Percentiles rank a stretch among this genome's conserved stretches.
These are phyloP conservation scores for Saccharomyces hybrid DNA, from an alignment of 1,139 yeast species.

Conservation along the genomic window DNA sequence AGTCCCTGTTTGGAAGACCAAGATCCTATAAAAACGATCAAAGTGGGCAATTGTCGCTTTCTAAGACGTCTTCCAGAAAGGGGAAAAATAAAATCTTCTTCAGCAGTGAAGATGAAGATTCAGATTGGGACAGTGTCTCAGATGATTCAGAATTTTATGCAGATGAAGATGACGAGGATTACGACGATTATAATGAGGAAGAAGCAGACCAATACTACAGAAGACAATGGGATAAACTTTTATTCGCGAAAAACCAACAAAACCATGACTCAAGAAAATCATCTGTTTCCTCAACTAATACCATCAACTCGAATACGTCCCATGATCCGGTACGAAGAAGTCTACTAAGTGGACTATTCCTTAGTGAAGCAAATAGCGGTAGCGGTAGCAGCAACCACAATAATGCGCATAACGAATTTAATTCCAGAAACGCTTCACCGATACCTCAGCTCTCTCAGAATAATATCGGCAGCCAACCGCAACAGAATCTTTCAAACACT, in stretches of 20 bases:
- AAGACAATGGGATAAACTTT: constrained; percentile 29
- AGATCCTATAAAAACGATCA: not conserved
- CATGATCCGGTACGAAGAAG: constrained; percentile 40
- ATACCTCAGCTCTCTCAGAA: not conserved
- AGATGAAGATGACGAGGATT: constrained; percentile 20
- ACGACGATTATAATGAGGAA: constrained; percentile 22
- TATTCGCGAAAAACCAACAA: constrained; percentile 18
- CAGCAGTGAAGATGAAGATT: constrained; percentile 30
- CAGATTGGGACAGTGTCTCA: constrained; percentile 30
- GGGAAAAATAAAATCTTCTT: constrained; percentile 20
- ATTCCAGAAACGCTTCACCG: not conserved
- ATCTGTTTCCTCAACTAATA: constrained; percentile 1
- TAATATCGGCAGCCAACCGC: constrained; percentile 1
- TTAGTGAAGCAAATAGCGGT: constrained; percentile 35
- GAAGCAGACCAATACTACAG: constrained; percentile 29
- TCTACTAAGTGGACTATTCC: constrained; percentile 65
- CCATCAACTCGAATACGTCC: not conserved
- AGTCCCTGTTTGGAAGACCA: constrained; percentile 14
- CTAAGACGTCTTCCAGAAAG: not conserved
- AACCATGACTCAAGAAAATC: constrained; percentile 2
- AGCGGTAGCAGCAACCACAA: constrained; percentile 18
- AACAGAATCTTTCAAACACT: not conserved
- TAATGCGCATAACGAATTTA: constrained; percentile 9
- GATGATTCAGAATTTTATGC: constrained; percentile 23
- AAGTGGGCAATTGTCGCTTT: not conserved